Conservation (phyloP, 768 basidiomycete genomes). For the Russula griseocarnosa region DNA sequence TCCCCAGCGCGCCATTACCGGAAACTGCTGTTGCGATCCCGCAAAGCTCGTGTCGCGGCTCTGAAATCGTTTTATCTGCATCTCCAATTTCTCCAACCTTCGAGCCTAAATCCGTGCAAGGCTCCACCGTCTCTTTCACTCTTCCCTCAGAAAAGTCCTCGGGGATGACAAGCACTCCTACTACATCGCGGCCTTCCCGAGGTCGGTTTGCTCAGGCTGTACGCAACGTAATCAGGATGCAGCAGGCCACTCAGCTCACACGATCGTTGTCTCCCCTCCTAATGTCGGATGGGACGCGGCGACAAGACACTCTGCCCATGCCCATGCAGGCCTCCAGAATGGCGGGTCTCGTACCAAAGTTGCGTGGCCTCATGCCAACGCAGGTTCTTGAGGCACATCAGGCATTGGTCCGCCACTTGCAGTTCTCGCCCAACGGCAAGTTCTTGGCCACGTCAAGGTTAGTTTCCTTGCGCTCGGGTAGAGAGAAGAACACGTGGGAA, state of each 20-base stretch:
- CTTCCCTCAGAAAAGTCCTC: conserved; percentile 27
- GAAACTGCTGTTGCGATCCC: conserved; percentile 8
- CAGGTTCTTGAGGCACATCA: conserved; percentile 62
- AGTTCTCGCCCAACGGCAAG: conserved; percentile 73
- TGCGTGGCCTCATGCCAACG: conserved; percentile 50
- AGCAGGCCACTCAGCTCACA: conserved; percentile 31
- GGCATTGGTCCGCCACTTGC: conserved; percentile 65
- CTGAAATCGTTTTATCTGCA: conserved; percentile 26
- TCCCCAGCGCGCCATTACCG: conserved; percentile 18
- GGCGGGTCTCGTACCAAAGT: conserved; percentile 50
- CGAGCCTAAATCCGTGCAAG: conserved; percentile 9
- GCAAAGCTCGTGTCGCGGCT: conserved; percentile 19
- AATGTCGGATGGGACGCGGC: conserved; percentile 15
- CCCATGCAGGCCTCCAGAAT: conserved; percentile 51
- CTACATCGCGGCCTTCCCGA: conserved; percentile 30
- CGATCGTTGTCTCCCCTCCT: conserved; percentile 33
- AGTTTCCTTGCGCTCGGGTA: conserved; percentile 8
- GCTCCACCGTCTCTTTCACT: conserved; percentile 14
- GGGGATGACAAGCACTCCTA: conserved; percentile 28
- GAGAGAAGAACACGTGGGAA: neutral
- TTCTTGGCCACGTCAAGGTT: conserved; percentile 71
- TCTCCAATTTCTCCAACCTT: conserved; percentile 29
- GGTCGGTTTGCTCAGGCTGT: conserved; percentile 43
- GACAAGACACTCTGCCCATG: conserved; percentile 32
- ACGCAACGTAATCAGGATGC: conserved; percentile 45